Conservation (phyloP, 2,329 filamentous ascomycete genomes). For the Curvularia verruculosa region DNA sequence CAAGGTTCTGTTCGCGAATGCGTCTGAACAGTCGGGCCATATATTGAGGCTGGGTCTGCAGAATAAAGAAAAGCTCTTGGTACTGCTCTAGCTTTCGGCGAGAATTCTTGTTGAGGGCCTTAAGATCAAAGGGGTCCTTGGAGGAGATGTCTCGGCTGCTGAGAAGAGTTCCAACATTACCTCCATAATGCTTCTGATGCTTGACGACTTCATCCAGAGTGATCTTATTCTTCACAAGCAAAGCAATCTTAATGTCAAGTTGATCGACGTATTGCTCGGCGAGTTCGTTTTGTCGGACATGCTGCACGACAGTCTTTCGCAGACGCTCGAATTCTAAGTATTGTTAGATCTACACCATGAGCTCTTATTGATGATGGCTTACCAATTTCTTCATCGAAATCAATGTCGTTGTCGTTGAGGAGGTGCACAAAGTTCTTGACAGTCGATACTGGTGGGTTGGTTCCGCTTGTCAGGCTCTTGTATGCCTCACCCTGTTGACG, state of each 20-base stretch:
- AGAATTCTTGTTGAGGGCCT: constrained; percentile 96
- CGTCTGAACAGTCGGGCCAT: constrained; percentile 85
- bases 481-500: constrained; percentile 98
- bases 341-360: constrained; percentile 22
- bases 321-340: constrained; percentile 82
- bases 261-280: constrained; percentile 98
- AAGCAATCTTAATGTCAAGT: constrained; percentile 96
- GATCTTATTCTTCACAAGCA: constrained; percentile 99
- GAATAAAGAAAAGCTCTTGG: constrained; percentile 95
- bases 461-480: constrained; percentile 93
- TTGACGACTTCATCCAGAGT: constrained; percentile 96
- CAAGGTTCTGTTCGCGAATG: constrained; percentile 79
- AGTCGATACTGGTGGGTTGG: constrained; percentile 94
- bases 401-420: constrained; percentile 96
- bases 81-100: constrained; percentile 95
- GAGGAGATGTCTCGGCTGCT: constrained; percentile 88
- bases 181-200: constrained; percentile 95
- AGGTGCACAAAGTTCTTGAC: constrained; percentile 98
- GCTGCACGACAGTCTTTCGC: constrained; percentile 94
- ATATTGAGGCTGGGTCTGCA: constrained; percentile 96
- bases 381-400: constrained; percentile 93
- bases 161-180: constrained; percentile 81
- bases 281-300: constrained; percentile 96
- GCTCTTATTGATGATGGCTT: constrained; percentile 16
- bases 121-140: constrained; percentile 91